Evolutionary conservation across 2,329 filamentous ascomycete species (phyloP).

Genomic region (Neospermospora avenae): DNA sequence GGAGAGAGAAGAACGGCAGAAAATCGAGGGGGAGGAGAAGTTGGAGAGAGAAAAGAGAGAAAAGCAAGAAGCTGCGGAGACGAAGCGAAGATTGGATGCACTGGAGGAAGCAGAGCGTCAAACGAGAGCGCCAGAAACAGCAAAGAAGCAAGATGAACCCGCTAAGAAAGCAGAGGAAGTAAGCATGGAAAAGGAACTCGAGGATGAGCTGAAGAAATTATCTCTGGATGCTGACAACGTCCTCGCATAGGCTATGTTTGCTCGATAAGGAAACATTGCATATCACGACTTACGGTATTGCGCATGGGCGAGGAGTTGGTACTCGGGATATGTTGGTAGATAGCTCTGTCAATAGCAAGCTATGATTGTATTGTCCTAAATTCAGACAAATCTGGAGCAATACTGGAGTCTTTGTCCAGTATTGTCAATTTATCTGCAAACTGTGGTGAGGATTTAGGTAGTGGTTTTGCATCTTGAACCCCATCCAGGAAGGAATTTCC

Average conservation of each 20-base stretch:
- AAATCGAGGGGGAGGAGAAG: constrained; percentile 38
- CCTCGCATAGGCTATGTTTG: background rate
- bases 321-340: constrained; percentile 12
- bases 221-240: constrained; percentile 24
- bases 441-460: constrained; percentile 14
- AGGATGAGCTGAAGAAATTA: constrained; percentile 22
- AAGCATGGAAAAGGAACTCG: constrained; percentile 18
- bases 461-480: background rate
- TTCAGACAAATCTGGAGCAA: constrained; percentile 21
- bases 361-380: constrained; percentile 23
- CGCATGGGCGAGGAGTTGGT: constrained; percentile 13
- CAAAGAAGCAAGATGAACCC: constrained; percentile 16
- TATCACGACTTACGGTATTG: background rate
- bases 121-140: constrained; percentile 18
- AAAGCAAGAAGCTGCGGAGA: constrained; percentile 31
- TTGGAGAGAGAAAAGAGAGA: constrained; percentile 30
- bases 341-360: constrained; percentile 15
- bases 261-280: background rate
- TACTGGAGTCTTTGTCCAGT: constrained; percentile 14
- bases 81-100: constrained; percentile 29
- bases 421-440: constrained; percentile 10
- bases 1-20: constrained; percentile 48
- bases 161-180: background rate
- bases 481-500: constrained; percentile 13
- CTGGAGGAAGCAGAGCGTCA: constrained; percentile 26